A percentile compares a stretch with the other conserved stretches of the same genome.
Evolutionary conservation across 768 basidiomycete genomes (phyloP).

Genomic region (Boletus barrowsii): DNA sequence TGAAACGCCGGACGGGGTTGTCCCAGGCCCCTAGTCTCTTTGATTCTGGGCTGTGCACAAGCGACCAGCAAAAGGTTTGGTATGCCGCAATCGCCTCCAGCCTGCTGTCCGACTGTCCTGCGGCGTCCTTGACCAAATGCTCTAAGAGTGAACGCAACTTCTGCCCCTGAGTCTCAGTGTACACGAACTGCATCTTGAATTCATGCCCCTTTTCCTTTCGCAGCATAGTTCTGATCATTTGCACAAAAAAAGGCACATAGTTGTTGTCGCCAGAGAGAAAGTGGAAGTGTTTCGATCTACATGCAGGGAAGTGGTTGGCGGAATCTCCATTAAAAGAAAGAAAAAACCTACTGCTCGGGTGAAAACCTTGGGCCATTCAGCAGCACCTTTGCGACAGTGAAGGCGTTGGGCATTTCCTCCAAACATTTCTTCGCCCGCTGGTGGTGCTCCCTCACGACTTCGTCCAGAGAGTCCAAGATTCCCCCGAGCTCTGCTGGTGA

Average conservation of each 20-base stretch:
- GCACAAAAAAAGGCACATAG: neutral
- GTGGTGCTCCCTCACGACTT: neutral
- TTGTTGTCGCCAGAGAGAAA: neutral
- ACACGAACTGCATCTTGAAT: neutral
- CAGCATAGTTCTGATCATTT: slow-evolving; percentile 1
- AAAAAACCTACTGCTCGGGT: no score
- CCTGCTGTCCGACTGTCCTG: no score
- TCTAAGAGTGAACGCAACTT: neutral
- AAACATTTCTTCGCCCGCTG: neutral
- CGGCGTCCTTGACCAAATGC: no score
- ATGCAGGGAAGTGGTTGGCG: no score
- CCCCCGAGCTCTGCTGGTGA: no score
- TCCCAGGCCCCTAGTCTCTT: neutral
- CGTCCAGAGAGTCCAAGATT: no score
- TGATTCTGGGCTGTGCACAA: neutral
- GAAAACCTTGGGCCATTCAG: no score
- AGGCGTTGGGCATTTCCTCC: neutral
- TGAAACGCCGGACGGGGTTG: neutral
- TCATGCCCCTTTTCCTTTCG: neutral
- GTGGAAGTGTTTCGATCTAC: no score
- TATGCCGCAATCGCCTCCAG: neutral
- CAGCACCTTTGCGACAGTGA: neutral
- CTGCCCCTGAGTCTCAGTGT: no score
- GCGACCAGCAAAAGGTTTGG: neutral
- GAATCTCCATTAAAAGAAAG: no score